Conservation (phyloP, 106 monocot species). For the Apostasia ramifera region DNA sequence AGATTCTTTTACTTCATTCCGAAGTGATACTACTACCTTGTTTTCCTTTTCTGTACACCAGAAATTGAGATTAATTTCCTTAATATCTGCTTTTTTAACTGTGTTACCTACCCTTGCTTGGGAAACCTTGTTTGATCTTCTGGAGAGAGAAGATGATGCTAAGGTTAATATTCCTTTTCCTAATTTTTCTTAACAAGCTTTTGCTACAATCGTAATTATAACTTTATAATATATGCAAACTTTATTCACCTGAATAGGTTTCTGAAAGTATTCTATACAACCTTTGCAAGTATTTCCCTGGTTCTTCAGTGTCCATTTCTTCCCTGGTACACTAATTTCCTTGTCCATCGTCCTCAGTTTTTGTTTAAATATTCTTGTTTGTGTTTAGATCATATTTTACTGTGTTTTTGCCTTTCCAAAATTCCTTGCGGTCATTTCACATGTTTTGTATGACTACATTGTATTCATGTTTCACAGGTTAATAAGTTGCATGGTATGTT, state of each 20-base stretch:
- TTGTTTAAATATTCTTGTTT: slow-evolving; percentile 1
- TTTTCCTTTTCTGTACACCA: slow-evolving; percentile 30
- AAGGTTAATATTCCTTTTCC: slow-evolving; percentile 38
- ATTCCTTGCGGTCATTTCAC: background rate
- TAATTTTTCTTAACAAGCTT: too few relatives aligned
- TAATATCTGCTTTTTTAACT: slow-evolving; percentile 59
- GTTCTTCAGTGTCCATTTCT: slow-evolving; percentile 30
- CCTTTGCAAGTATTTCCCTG: slow-evolving; percentile 51
- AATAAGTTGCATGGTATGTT: slow-evolving; percentile 26
- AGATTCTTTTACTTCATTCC: slow-evolving; percentile 26
- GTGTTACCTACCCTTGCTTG: slow-evolving; percentile 48
- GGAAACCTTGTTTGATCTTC: slow-evolving; percentile 51
- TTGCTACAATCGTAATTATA: too few relatives aligned
- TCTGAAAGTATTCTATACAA: slow-evolving; percentile 30
- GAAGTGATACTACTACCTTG: slow-evolving; percentile 16
- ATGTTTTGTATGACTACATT: background rate
- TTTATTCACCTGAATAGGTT: slow-evolving; percentile 31
- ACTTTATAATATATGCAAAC: background rate
- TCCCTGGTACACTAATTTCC: slow-evolving; percentile 37
- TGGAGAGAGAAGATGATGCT: slow-evolving; percentile 40
- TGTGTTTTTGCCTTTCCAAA: background rate
- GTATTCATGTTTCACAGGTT: slow-evolving; percentile 21
- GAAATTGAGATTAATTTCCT: slow-evolving; percentile 49
- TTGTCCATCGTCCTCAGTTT: background rate
- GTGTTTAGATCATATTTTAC: background rate